Evolutionary conservation across 75 land plant genomes (phyloP), one percentile per base, ranked within the genome.

Genomic region (Cryptomeria japonica): DNA sequence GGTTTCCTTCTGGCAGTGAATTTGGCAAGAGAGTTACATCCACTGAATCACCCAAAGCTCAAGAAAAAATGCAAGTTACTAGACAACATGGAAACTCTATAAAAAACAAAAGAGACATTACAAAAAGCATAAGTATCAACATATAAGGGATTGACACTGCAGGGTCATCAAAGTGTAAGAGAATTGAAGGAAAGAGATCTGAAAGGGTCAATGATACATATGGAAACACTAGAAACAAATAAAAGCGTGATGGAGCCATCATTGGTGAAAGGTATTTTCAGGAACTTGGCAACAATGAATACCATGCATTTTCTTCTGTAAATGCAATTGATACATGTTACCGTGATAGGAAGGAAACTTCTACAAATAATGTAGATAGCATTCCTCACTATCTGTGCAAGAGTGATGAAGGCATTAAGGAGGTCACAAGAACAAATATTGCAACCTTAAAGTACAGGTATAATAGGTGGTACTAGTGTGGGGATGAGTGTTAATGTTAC

Each of bases 251-350:
- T 85, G 92, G 53, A 47, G 41, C 76, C 19, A 19, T 37, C 11
- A 47, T 83, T 28, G 47, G 70, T 84, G 80, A 61, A 49, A 64
- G 64, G 46, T 36, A 39, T 73, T 78, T 84, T 56, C 22, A 70
- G 58, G 58, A 86, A 80, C 89, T 86, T 86, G 79, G 51, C 75
- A 36, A 41, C 58, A 86, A 70, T 80, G 88, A 80, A 64, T 70
- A 86, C 41, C 93, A 77, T 75, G 86, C 88, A 25, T 61, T 88
- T 82, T 89, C 94, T 53, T 92, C 94, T 38, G 94, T 93, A 73
- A 89, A 93, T 89, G 94, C 94, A 14, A 80, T 90, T 44, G 94
- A 93, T 47, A 88, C 93, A 18, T 92, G 78, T 84, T 93, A 89
- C 55, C 89, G 77, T 41, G 37, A 39, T 5, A 84, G 86, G 39